These are phyloP conservation scores for Brassica incana DNA, from an alignment of 345 rosid species.

Conservation along the genomic window DNA sequence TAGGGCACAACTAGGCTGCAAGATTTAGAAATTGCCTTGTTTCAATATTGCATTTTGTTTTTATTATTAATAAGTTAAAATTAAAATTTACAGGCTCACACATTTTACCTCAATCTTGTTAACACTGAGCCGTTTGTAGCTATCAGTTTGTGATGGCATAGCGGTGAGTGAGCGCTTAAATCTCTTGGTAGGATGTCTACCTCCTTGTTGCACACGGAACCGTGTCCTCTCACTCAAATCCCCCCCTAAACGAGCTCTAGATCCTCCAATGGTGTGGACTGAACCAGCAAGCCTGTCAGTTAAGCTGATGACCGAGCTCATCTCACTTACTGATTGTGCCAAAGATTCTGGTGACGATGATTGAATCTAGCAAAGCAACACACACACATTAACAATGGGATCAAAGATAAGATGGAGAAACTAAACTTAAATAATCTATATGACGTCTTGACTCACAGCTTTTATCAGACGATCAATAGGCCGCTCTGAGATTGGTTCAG, in stretches of 20 bases:
- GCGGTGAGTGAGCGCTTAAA: slow-evolving; percentile 67
- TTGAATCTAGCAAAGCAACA: slow-evolving; percentile 48
- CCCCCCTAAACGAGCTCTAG: slow-evolving; percentile 76
- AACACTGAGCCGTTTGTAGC: slow-evolving; percentile 54
- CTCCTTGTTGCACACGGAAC: slow-evolving; percentile 62
- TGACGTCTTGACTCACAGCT: slow-evolving; percentile 52
- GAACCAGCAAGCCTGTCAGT: slow-evolving; percentile 73
- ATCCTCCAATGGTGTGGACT: slow-evolving; percentile 65
- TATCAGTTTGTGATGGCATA: slow-evolving; percentile 58
- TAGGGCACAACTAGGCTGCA: slow-evolving; percentile 59
- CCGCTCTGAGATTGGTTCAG: slow-evolving; percentile 60
- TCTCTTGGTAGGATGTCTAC: slow-evolving; percentile 54
- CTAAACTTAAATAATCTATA: neutral
- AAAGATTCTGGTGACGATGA: slow-evolving; percentile 56
- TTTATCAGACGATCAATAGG: slow-evolving; percentile 77
- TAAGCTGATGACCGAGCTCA: slow-evolving; percentile 69
- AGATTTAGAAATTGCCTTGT: neutral
- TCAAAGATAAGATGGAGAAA: slow-evolving; percentile 13
- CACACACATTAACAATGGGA: neutral
- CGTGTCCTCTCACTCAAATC: slow-evolving; percentile 76
- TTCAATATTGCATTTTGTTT: neutral
- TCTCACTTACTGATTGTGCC: slow-evolving; percentile 66
- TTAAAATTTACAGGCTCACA: neutral
- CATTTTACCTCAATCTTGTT: slow-evolving; percentile 61
- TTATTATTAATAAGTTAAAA: neutral